Evolutionary conservation across 495 filamentous ascomycete species (phyloP), one percentile per base, ranked within the genome.

Genomic region (Aspergillus bertholletiae): DNA sequence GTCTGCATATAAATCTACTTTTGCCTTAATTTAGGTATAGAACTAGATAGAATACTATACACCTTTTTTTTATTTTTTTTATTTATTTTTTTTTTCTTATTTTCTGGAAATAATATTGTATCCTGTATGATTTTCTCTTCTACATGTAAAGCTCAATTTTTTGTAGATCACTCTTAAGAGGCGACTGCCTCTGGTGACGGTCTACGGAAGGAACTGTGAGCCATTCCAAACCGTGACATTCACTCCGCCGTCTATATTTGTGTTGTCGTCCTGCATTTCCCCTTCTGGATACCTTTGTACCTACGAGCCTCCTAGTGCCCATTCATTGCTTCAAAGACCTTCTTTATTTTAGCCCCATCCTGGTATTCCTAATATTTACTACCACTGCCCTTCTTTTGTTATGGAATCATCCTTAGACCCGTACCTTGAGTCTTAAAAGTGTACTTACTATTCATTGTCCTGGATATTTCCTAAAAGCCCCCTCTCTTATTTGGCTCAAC

Each of bases 101-200:
- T 37, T 24, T 32, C 20, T n/a, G n/a, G n/a, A n/a, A n/a, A n/a
- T n/a, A n/a, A n/a, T n/a, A n/a, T n/a, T n/a, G n/a, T n/a, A n/a
- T n/a, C n/a, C n/a, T n/a, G n/a, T n/a, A n/a, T n/a, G n/a, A n/a
- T n/a, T n/a, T n/a, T n/a, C n/a, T n/a, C n/a, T n/a, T n/a, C n/a
- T n/a, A n/a, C n/a, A n/a, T n/a, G n/a, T n/a, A n/a, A n/a, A n/a
- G n/a, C n/a, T n/a, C n/a, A n/a, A n/a, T n/a, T n/a, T n/a, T n/a
- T n/a, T n/a, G n/a, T n/a, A n/a, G n/a, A n/a, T n/a, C n/a, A n/a
- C n/a, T n/a, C n/a, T n/a, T n/a, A 55, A 59, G 48, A 55, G 53
- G 57, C 53, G 55, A 37, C 46, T 54, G 51, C 57, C 49, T 27
- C 27, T 23, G 4, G 18, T 12, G 13, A 11, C 8, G 30, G 13